Base-by-base conservation (phyloP, 306 rosid species). In the Quercus parvula region DNA sequence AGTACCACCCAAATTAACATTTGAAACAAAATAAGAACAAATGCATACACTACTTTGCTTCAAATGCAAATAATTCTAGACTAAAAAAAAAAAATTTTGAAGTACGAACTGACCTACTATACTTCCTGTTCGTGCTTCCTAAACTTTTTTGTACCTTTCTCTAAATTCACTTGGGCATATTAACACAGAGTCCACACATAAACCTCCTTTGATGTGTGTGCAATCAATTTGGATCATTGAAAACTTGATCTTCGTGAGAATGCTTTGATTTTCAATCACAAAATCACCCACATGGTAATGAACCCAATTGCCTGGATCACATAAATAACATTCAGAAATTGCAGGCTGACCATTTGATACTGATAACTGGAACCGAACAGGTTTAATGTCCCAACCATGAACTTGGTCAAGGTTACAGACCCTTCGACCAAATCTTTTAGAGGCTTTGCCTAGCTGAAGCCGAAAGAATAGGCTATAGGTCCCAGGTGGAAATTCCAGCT, bases 201-300 rank as follows among this genome's bases (percentile, higher is more conserved):
- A 90, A n/a, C 97, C 97, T 71, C 95, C 99, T 83, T 94, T 94
- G 71, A 89, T 86, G 85, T 94, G 99, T 1, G 97, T 92, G 73
- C 99, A 94, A 79, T 94, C 99, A 67, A 94, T 91, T 79, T 92
- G 97, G 85, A 85, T 82, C 99, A 92, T 82, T 0, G 95, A 94
- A 81, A 94, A 90, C 19, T 87, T 92, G 5, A 90, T 80, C 24
- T 33, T 89, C 33, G 79, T 71, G 17, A 68, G 84, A 83, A 56
- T 78, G 76, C 82, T 72, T 7, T 87, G 63, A 57, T 62, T 83
- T 0, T 78, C 78, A 6, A 86, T 56, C 0, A 56, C 64, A 81
- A 94, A 92, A 67, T 92, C 95, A 31, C 97, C 97, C 22, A 81
- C 95, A 38, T 86, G 91, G 66, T 84, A 90, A 80, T 84, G 56